Conservation (phyloP, 2,329 filamentous ascomycete genomes). For the Corniculantispora saksenae region DNA sequence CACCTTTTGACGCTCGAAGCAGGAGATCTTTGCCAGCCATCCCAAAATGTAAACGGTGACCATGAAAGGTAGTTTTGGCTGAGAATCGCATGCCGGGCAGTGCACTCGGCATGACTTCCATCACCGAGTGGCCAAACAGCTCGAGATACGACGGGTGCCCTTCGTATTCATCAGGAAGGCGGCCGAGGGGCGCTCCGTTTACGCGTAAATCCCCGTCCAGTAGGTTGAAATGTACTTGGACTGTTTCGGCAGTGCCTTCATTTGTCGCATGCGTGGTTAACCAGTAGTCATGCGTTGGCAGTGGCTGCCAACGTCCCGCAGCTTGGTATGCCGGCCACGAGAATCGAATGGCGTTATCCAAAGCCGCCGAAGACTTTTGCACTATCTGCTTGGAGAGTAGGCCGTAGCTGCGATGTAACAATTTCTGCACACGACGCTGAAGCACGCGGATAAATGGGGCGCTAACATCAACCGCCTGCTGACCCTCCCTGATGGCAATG, state of each 20-base stretch:
- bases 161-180: not conserved
- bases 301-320: too few relatives aligned
- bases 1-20: too few relatives aligned
- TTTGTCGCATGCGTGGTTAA: too few relatives aligned
- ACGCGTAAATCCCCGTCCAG: constrained; percentile 11
- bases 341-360: too few relatives aligned
- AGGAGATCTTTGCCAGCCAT: not conserved
- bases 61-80: not conserved
- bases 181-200: constrained; percentile 4
- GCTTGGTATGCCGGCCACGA: too few relatives aligned
- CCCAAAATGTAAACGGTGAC: not conserved
- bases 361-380: too few relatives aligned
- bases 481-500: too few relatives aligned
- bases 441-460: too few relatives aligned
- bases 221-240: constrained; percentile 20
- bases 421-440: too few relatives aligned
- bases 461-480: too few relatives aligned
- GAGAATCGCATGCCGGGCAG: constrained; percentile 11
- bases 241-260: not conserved
- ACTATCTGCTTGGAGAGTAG: too few relatives aligned
- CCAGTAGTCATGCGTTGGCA: not conserved
- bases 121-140: not conserved
- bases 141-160: not conserved
- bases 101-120: constrained; percentile 8
- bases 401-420: too few relatives aligned